Percentiles rank a stretch among this genome's conserved stretches.
phyloP scores from a whole-genome alignment of 176 grass and related monocot species.

The Aegilops tauschii region DNA sequence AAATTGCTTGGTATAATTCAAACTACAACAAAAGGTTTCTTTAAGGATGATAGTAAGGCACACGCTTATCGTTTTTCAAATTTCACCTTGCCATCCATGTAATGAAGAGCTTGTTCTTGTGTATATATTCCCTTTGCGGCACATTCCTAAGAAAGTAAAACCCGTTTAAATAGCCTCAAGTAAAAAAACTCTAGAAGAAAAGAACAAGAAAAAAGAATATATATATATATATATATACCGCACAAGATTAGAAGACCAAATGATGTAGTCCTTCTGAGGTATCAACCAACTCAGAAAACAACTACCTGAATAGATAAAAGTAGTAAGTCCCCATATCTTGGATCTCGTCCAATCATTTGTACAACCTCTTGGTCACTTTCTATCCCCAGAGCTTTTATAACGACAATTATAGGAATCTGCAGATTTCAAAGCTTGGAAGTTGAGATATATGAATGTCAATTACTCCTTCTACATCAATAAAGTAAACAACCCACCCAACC shows the following conservation, averaged over 20 bases:
- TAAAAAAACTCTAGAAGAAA: background rate
- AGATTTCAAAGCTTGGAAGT: slow-evolving; percentile 13
- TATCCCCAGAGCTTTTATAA: slow-evolving; percentile 90
- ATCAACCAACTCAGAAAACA: background rate
- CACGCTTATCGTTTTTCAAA: background rate
- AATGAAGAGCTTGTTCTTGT: slow-evolving; percentile 65
- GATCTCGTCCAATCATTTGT: slow-evolving; percentile 91
- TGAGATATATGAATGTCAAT: background rate
- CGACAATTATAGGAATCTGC: slow-evolving; percentile 87
- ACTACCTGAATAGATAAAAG: slow-evolving; percentile 80
- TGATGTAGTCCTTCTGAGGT: background rate
- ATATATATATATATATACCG: no score
- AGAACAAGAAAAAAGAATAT: background rate
- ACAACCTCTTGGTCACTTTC: slow-evolving; percentile 89
- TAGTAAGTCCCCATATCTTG: slow-evolving; percentile 66
- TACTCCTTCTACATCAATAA: background rate
- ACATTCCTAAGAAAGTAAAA: slow-evolving; percentile 68
- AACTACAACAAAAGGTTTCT: background rate
- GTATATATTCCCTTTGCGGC: slow-evolving; percentile 85
- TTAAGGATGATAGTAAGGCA: background rate
- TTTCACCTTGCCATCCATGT: slow-evolving; percentile 81
- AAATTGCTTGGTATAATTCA: background rate
- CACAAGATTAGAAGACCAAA: slow-evolving; percentile 15
- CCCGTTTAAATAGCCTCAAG: background rate
- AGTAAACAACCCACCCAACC: no score